Evolutionary conservation across 495 filamentous ascomycete genomes (phyloP).

Genomic region (Aspergillus sclerotioniger): DNA sequence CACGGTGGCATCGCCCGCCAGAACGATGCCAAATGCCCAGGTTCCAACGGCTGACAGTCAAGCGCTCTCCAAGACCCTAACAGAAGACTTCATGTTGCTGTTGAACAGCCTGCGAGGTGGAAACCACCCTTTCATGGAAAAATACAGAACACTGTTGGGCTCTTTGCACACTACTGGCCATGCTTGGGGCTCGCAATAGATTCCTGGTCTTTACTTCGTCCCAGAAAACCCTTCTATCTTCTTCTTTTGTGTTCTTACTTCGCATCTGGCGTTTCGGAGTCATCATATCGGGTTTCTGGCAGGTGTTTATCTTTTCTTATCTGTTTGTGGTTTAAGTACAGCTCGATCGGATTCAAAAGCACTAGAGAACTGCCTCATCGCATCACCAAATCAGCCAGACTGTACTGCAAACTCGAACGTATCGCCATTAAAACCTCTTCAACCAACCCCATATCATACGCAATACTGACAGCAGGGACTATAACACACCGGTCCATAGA

Average conservation of each 20-base stretch:
- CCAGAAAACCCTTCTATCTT: neutral
- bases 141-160: conserved; percentile 32
- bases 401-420: neutral
- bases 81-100: conserved; percentile 35
- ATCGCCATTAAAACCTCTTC: neutral
- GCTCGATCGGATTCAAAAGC: neutral
- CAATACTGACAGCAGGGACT: neutral
- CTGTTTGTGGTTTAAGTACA: neutral
- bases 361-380: neutral
- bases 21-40: neutral
- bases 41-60: conserved; percentile 4
- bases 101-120: conserved; percentile 40
- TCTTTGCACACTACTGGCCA: conserved; percentile 24
- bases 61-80: conserved; percentile 25
- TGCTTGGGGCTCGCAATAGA: conserved; percentile 25
- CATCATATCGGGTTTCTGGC: neutral
- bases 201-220: neutral
- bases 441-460: neutral
- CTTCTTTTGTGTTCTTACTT: neutral
- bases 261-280: neutral
- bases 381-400: neutral
- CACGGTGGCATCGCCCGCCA: neutral
- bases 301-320: neutral
- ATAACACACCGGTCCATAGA: neutral
- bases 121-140: conserved; percentile 39